Evolutionary conservation across 176 grass and related monocot species (phyloP), one percentile per base, ranked within the genome.

Genomic region (Zea mays): DNA sequence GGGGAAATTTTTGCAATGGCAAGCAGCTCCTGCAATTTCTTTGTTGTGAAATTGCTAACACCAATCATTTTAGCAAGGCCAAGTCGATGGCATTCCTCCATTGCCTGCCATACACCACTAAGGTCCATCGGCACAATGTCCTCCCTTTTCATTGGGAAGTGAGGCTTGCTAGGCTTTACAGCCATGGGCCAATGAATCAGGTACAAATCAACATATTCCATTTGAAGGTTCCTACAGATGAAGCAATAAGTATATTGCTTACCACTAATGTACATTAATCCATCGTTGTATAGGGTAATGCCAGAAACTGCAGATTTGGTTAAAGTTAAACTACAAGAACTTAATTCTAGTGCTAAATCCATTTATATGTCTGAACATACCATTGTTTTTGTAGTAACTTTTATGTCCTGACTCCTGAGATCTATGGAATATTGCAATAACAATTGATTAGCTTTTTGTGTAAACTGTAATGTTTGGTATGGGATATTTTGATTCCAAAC

Each of bases 181-280:
- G 74, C 75, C 72, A 88, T 81, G 4, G 88, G 88, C 82, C 85
- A 90, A 51, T 88, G 91, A 10, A 90, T 42, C 62, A 93, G 75
- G 77, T 93, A 90, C 62, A 93, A 21, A 82, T 93, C 91, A 68
- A 93, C 74, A 65, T 86, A 88, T 77, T 93, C 88, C 75, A 90
- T 50, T 79, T 86, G 70, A 67, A 93, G 82, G 15, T 88, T 83
- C 57, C 88, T 90, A 33, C 34, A 76, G 9, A 71, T 36, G 36
- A n/a, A 47, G 64, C 39, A 12, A 66, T 33, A 63, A 33, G 41
- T 61, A 54, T 39, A 20, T 11, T 37, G 6, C 27, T 47, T 69
- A 84, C 50, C 40, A 80, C 16, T 37, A 34, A 61, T 20, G 6
- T 39, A 51, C 21, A 63, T 33, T 13, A 73, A 16, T 72, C n/a